Evolutionary conservation across 352 stramenopile genomes (phyloP).

Genomic region (Saprolegnia diclina): DNA sequence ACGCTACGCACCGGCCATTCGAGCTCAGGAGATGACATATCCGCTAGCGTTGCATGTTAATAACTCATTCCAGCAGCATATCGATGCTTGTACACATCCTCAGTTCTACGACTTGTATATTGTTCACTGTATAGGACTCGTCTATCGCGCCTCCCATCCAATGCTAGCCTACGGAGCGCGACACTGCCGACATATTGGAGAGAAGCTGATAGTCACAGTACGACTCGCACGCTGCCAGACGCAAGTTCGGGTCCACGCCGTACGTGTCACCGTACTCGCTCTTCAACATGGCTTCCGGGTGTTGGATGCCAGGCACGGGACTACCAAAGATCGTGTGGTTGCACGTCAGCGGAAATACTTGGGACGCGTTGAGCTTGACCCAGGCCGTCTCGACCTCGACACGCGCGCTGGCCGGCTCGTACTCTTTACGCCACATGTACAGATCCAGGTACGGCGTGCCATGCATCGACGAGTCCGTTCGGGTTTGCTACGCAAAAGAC

Average conservation of each 20-base stretch:
- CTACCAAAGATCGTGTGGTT: neutral
- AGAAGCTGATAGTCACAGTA: conserved; percentile 8
- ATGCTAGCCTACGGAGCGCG: too few species aligned
- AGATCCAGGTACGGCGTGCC: conserved; percentile 12
- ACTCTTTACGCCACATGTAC: neutral
- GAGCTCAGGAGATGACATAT: too few species aligned
- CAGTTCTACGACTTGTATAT: too few species aligned
- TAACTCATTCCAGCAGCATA: too few species aligned
- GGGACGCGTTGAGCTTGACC: neutral
- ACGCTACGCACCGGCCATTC: too few species aligned
- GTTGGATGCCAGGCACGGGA: neutral
- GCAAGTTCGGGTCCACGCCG: neutral
- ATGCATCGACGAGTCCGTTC: neutral
- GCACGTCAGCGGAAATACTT: conserved; percentile 1
- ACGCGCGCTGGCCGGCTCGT: neutral
- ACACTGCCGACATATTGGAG: too few species aligned
- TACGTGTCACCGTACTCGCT: neutral
- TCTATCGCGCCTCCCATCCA: too few species aligned
- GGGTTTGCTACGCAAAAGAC: neutral
- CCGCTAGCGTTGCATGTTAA: too few species aligned
- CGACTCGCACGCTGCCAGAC: neutral
- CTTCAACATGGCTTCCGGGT: conserved; percentile 5
- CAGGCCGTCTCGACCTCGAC: neutral
- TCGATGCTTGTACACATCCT: too few species aligned
- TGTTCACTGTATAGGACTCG: too few species aligned